Conservation (phyloP, 2,329 filamentous ascomycete species). For the Aphanocladium album region DNA sequence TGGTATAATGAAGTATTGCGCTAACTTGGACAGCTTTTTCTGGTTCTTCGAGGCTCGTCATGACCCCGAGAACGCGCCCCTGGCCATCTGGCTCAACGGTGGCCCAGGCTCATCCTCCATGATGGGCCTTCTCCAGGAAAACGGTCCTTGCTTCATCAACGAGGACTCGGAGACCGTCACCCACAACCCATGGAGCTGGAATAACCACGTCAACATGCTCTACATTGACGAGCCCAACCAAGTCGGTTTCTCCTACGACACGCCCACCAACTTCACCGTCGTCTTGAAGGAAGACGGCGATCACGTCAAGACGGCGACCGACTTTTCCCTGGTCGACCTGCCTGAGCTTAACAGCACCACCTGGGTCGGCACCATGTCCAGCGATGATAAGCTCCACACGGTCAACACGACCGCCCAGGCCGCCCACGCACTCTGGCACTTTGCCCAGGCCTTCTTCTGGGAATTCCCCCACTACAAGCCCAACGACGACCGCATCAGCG, state of each 20-base stretch:
- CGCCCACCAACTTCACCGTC: constrained; percentile 56
- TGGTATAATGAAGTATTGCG: not conserved
- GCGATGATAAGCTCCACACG: constrained; percentile 24
- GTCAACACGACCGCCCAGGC: constrained; percentile 50
- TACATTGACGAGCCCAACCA: constrained; percentile 61
- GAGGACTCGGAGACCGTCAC: constrained; percentile 46
- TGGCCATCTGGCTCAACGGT: constrained; percentile 63
- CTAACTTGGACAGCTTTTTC: constrained; percentile 32
- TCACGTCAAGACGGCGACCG: constrained; percentile 34
- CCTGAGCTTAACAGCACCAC: constrained; percentile 34
- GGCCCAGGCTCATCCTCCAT: constrained; percentile 59
- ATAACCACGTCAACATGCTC: constrained; percentile 47
- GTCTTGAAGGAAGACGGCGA: constrained; percentile 43
- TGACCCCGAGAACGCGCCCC: constrained; percentile 30
- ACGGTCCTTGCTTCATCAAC: constrained; percentile 47
- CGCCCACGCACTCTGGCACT: constrained; percentile 58
- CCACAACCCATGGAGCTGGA: constrained; percentile 59
- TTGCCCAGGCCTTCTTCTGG: constrained; percentile 56
- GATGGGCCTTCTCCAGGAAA: constrained; percentile 58
- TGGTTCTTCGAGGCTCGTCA: constrained; percentile 47
- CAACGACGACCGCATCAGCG: constrained; percentile 49
- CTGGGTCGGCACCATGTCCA: constrained; percentile 29
- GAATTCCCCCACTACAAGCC: constrained; percentile 56
- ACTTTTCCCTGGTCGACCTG: constrained; percentile 31
- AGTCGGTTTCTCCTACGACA: constrained; percentile 63